Conservation (phyloP, 805 yeast species). For the Cyberlindnera suaveolens region DNA sequence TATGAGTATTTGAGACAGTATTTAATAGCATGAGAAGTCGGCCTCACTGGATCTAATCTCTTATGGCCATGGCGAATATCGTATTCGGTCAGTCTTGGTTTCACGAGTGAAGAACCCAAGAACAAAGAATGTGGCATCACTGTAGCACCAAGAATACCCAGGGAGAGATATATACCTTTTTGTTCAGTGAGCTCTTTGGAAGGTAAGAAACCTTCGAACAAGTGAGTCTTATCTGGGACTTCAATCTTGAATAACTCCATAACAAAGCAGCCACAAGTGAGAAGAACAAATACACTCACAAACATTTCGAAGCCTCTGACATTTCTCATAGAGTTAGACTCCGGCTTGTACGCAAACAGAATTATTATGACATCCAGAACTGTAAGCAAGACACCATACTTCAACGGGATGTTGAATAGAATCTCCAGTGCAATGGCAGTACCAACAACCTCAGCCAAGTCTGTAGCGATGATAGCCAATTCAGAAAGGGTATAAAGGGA, state of each 20-base stretch:
- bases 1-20: conserved; percentile 77
- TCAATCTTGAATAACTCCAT: conserved; percentile 57
- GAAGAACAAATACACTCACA: conserved; percentile 62
- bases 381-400: conserved; percentile 72
- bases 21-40: conserved; percentile 74
- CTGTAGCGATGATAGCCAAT: conserved; percentile 86
- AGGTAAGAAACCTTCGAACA: conserved; percentile 69
- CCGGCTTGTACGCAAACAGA: conserved; percentile 69
- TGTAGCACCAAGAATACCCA: conserved; percentile 89
- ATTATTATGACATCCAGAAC: conserved; percentile 77
- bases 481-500: conserved; percentile 69
- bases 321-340: conserved; percentile 66
- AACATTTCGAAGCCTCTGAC: conserved; percentile 73
- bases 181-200: conserved; percentile 51
- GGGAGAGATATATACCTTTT: conserved; percentile 65
- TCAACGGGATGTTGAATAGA: conserved; percentile 64
- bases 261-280: conserved; percentile 72
- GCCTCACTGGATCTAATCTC: conserved; percentile 43
- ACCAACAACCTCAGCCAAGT: conserved; percentile 91
- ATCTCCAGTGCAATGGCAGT: conserved; percentile 83
- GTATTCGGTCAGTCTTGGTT: conserved; percentile 72
- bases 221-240: conserved; percentile 44
- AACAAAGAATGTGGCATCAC: conserved; percentile 92
- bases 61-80: conserved; percentile 52
- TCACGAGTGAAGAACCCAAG: conserved; percentile 82